Evolutionary conservation across 768 basidiomycete species (phyloP).

Genomic region (Pleurotus platypus): DNA sequence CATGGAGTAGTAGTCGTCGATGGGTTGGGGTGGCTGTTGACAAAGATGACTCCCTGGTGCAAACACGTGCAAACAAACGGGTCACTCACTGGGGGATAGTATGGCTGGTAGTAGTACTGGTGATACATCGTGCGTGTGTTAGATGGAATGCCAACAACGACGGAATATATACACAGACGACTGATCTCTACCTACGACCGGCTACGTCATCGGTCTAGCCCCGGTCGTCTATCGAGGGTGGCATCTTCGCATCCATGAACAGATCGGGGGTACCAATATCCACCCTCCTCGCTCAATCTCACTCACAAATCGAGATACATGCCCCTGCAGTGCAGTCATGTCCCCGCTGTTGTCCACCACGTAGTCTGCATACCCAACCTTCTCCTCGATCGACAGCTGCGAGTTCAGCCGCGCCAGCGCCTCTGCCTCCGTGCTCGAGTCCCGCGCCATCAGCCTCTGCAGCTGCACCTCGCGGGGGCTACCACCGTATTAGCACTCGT

Average conservation of each 20-base stretch:
- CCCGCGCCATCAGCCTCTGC: slow-evolving; percentile 75
- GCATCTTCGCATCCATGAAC: background rate
- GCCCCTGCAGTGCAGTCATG: slow-evolving; percentile 54
- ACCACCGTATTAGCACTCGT: background rate
- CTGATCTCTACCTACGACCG: too few species aligned
- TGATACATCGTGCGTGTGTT: background rate
- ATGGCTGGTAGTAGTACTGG: background rate
- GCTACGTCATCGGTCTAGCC: slow-evolving; percentile 3
- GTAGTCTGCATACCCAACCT: slow-evolving; percentile 80
- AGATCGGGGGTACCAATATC: slow-evolving; percentile 17
- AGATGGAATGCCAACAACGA: too few species aligned
- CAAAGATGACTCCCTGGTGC: background rate
- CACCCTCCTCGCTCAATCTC: slow-evolving; percentile 42
- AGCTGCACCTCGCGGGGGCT: slow-evolving; percentile 86
- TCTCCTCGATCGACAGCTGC: slow-evolving; percentile 76
- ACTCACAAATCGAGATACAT: slow-evolving; percentile 46
- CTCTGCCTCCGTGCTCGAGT: slow-evolving; percentile 58
- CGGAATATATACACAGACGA: too few species aligned
- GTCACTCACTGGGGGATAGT: background rate
- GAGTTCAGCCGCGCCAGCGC: slow-evolving; percentile 74
- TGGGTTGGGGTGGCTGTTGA: background rate
- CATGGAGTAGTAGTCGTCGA: background rate
- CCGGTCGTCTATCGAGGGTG: background rate
- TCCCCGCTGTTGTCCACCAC: slow-evolving; percentile 90
- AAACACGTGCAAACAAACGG: slow-evolving; percentile 3